Base-by-base conservation (phyloP, 352 stramenopile species). In the Globisporangium canariense region DNA sequence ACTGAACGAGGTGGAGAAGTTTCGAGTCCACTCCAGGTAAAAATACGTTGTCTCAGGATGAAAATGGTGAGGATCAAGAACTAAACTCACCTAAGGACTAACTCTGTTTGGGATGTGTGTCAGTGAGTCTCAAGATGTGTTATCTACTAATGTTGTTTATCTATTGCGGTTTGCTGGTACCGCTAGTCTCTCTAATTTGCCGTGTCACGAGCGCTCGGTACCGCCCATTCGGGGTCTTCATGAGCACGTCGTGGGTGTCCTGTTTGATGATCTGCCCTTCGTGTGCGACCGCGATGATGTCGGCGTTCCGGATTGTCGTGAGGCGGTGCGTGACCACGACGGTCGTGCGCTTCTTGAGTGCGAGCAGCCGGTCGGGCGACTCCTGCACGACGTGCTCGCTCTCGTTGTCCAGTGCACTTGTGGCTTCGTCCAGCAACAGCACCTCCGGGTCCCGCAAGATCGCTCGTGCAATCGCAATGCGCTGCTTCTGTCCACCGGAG, bases 401-500 rank as follows among this genome's bases (percentile, higher is more conserved):
- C 38, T 75, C 69, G n/a, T 70, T 67, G 60, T 96, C 82, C 18
- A 95, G 63, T n/a, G 83, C 89, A 56, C 68, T 86, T 11, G 90
- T 97, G 20, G 90, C 90, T 70, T 97, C 93, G 65, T 98, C 93
- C 2, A 98, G 67, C 9, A 98, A 67, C n/a, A 98, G 64, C 38
- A 98, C 84, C 2, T 78, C 69, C 3, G 91, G 89, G 58, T 98
- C 86, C 40, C 86, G 86, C 18, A 98, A 71, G 30, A 98, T 90
- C 2, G 88, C 93, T 41, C 93, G 73, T 6, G 90, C 90, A 63
- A 98, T 98, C 3, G 87, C 84, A 49, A 98, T 83, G 28, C 92
- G 68, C 69, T 98, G 94, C 63, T 97, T 97, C 79, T 99, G 93
- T 6, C 95, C 95, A 40, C 92, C 93, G 25, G 75, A 96, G 16